phyloP scores from a whole-genome alignment of 2,329 filamentous ascomycete genomes.

The Neonectria faginata region DNA sequence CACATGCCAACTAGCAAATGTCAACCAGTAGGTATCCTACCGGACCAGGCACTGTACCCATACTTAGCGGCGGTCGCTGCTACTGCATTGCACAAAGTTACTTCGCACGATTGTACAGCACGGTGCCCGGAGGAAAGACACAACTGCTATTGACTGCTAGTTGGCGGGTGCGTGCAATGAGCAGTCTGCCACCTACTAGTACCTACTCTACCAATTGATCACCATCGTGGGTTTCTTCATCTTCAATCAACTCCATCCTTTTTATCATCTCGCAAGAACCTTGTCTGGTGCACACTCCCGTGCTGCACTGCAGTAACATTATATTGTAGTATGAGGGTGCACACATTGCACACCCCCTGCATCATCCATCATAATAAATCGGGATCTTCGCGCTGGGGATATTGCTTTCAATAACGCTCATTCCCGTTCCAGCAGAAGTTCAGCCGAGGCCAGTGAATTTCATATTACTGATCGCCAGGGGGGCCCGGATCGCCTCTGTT shows the following conservation, averaged over 20 bases:
- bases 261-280: neutral
- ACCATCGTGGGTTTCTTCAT: neutral
- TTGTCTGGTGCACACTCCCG: neutral
- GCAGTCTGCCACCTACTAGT: too few species aligned
- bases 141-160: neutral
- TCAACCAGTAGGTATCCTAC: too few species aligned
- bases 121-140: neutral
- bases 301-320: too few species aligned
- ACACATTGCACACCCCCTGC: neutral
- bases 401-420: constrained; percentile 7
- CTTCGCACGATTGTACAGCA: neutral
- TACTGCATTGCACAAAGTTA: neutral
- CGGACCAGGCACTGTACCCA: neutral
- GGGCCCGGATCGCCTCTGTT: constrained; percentile 24
- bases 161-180: neutral
- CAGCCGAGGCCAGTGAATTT: constrained; percentile 17
- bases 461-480: constrained; percentile 45
- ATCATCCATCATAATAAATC: neutral
- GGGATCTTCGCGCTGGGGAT: constrained; percentile 21
- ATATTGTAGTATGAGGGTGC: neutral
- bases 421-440: constrained; percentile 13
- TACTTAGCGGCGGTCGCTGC: neutral
- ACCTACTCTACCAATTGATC: too few species aligned
- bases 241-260: neutral
- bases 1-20: neutral